phyloP scores from a whole-genome alignment of 2,329 filamentous ascomycete genomes.

The Colletotrichum plurivorum region DNA sequence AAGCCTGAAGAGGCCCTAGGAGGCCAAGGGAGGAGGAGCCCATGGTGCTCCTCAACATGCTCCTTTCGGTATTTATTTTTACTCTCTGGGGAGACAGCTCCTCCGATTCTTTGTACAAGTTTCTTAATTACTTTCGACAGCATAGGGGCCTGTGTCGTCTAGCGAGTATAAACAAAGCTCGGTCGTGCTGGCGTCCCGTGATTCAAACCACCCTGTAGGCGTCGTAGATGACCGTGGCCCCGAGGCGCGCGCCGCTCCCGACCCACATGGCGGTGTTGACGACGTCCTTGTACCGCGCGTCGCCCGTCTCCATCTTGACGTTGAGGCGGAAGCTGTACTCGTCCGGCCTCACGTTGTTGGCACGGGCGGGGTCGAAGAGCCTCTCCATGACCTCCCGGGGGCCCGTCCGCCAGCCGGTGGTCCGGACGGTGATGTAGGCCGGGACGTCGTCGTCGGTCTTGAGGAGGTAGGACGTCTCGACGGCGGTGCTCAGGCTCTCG shows the following conservation, averaged over 20 bases:
- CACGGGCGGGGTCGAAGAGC: slow-evolving; percentile 53
- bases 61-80: no score
- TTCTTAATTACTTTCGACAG: no score
- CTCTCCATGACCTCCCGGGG: slow-evolving; percentile 59
- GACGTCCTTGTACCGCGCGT: slow-evolving; percentile 63
- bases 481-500: slow-evolving; percentile 46
- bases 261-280: slow-evolving; percentile 66
- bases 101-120: no score
- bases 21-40: no score
- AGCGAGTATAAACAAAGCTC: not conserved
- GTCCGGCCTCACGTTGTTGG: slow-evolving; percentile 57
- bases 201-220: slow-evolving; percentile 35
- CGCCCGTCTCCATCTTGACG: slow-evolving; percentile 64
- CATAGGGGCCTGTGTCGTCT: no score
- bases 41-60: no score
- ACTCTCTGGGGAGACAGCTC: no score
- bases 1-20: no score
- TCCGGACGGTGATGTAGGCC: slow-evolving; percentile 52
- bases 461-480: slow-evolving; percentile 65
- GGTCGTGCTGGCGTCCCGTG: not conserved
- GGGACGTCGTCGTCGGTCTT: slow-evolving; percentile 62
- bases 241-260: slow-evolving; percentile 60
- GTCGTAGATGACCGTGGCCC: slow-evolving; percentile 34
- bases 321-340: slow-evolving; percentile 65
- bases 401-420: slow-evolving; percentile 62